Base-by-base conservation (phyloP, 1,139 yeast genomes). In the Candida sp. region DNA sequence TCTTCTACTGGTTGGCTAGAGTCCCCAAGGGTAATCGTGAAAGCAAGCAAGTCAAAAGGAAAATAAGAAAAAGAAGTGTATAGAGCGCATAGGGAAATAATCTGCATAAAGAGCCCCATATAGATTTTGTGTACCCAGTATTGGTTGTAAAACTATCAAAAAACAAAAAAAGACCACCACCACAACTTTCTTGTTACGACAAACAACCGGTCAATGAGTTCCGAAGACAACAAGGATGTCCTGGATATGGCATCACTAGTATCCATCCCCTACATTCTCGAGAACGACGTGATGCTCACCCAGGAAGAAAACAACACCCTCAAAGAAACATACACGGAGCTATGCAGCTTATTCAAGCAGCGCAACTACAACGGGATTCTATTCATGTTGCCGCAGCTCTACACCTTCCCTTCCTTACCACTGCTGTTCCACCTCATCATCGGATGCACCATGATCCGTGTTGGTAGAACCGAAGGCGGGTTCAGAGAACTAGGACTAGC, bases 1-100 rank as follows among this genome's bases (percentile, higher is more conserved):
- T 79, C 64, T 70, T 88, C 50, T 90, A 88, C 70, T 90, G 90
- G 86, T 68, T 86, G 47, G 84, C 85, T 8, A 84, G 96, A 74
- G 96, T 90, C 52, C 96, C 96, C 54, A 75, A 73, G 86, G 71
- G 68, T 53, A 52, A 48, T 9, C 52, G 58, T 42, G 54, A 53
- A 37, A 51, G 58, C 67, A 71, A 42, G 57, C 12, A 26, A 11
- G 31, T 25, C 28, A 38, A 38, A 11, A 26, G 46, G 58, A 69
- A 70, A 35, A 58, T 52, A 46, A 63, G 65, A 60, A 55, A 57
- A 27, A 26, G 27, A 12, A 33, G 17, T 33, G 7, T 28, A 28
- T 28, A 28, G 31, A n/a, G n/a, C n/a, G n/a, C n/a, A n/a, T n/a
- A n/a, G n/a, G n/a, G n/a, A n/a, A n/a, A n/a, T n/a, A n/a, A n/a